Conservation (phyloP, 2,329 filamentous ascomycete species). For the Arthrobotrys sinensis region DNA sequence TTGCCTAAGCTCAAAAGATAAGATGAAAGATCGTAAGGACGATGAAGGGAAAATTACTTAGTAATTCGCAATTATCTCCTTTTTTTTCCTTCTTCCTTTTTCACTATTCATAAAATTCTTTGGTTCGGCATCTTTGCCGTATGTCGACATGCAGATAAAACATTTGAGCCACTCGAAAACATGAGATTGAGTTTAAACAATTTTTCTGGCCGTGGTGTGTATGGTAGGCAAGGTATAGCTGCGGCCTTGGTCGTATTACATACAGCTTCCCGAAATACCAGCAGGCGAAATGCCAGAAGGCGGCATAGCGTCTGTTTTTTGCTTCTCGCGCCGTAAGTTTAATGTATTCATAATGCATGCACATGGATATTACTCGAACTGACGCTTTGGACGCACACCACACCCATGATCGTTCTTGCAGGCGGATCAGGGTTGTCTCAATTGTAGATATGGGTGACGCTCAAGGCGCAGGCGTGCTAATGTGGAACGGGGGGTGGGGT, state of each 20-base stretch:
- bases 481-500: constrained; percentile 12
- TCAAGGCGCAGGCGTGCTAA: constrained; percentile 17
- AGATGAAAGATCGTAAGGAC: neutral
- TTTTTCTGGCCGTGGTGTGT: neutral
- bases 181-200: neutral
- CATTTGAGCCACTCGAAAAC: neutral
- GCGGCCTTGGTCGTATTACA: constrained; percentile 10
- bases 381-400: constrained; percentile 26
- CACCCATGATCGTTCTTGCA: constrained; percentile 13
- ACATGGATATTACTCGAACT: constrained; percentile 7
- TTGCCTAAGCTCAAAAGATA: constrained; percentile 19
- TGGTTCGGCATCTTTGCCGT: neutral
- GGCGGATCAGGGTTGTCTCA: constrained; percentile 22
- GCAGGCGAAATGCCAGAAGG: constrained; percentile 8
- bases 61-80: constrained; percentile 9
- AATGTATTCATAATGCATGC: constrained; percentile 5
- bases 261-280: neutral
- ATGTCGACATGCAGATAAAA: constrained; percentile 20
- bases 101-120: neutral
- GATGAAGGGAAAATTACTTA: neutral
- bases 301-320: constrained; percentile 34
- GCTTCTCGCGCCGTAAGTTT: constrained; percentile 13
- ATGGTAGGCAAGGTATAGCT: neutral
- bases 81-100: constrained; percentile 8
- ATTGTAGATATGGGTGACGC: constrained; percentile 15